Conservation (phyloP, 2,329 filamentous ascomycete genomes). For the Fusarium subglutinans region DNA sequence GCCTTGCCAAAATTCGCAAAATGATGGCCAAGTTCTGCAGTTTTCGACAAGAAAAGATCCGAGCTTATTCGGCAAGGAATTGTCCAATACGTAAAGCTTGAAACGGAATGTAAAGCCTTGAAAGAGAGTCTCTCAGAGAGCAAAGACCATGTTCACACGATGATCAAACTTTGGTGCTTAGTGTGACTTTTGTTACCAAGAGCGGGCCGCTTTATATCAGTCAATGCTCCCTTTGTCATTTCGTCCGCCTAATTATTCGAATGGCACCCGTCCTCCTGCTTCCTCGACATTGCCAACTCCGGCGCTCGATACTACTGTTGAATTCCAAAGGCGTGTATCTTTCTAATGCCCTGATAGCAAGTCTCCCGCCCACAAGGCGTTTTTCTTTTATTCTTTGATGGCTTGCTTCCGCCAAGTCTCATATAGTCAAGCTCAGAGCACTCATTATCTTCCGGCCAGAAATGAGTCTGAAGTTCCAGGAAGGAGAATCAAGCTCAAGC, state of each 20-base stretch:
- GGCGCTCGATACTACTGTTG: neutral
- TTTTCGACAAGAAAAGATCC: neutral
- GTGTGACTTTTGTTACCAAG: neutral
- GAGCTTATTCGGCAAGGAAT: neutral
- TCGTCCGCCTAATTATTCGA: neutral
- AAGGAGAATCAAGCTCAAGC: neutral
- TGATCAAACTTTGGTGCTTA: neutral
- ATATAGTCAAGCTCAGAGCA: neutral
- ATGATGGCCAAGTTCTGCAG: neutral
- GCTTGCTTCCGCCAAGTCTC: neutral
- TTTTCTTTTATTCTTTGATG: neutral
- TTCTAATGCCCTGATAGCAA: neutral
- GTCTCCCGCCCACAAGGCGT: neutral
- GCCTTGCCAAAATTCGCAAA: neutral
- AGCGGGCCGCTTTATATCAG: neutral
- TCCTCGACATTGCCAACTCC: neutral
- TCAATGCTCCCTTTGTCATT: neutral
- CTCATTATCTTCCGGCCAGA: neutral
- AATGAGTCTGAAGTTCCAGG: neutral
- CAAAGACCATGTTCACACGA: fast-evolving
- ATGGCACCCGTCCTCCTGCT: neutral
- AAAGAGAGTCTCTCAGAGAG: fast-evolving
- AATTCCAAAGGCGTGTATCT: neutral
- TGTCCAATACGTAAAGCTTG: neutral
- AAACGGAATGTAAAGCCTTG: fast-evolving